Evolutionary conservation across 306 rosid species (phyloP), one percentile per base, ranked within the genome.

Genomic region (Vachellia pachyceras): DNA sequence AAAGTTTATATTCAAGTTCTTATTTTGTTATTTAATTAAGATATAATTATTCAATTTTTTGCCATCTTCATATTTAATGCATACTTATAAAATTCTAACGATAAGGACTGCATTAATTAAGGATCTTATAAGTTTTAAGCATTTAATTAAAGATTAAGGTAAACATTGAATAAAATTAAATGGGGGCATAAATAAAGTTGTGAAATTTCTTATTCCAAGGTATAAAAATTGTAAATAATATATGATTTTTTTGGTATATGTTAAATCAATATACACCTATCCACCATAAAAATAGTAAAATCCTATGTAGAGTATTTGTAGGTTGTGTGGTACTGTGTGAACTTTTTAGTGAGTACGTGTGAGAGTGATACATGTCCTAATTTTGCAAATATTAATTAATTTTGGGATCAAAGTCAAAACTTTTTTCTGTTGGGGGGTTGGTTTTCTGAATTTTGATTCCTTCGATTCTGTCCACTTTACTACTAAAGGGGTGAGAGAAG

Each of bases 381-480:
- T 22, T 22, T 57, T 35, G 13, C 1, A 29, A 29, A 3, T 22
- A n/a, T n/a, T n/a, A 54, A 6, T 20, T 22, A 22, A 1, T 57
- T 57, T 10, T 3, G 15, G 2, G 2, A 22, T 44, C 66, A 20
- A 20, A 82, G 33, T n/a, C n/a, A n/a, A n/a, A n/a, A n/a, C n/a
- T n/a, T n/a, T n/a, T n/a, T n/a, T n/a, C n/a, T n/a, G n/a, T n/a
- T n/a, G n/a, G n/a, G n/a, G n/a, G n/a, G n/a, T 5, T 55, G 1
- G 61, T 6, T 20, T 55, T 55, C 3, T n/a, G 63, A 55, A 55
- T n/a, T 12, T 18, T 55, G 33, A 20, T 55, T 55, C 63, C 63
- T 58, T 75, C 45, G 57, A 75, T 61, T 74, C 69, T 10, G 12
- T 77, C 63, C 50, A 14, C 41, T 39, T 81, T 57, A 12, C 12